Conservation (phyloP, 345 rosid species). For the Noccaea bulbosa region DNA sequence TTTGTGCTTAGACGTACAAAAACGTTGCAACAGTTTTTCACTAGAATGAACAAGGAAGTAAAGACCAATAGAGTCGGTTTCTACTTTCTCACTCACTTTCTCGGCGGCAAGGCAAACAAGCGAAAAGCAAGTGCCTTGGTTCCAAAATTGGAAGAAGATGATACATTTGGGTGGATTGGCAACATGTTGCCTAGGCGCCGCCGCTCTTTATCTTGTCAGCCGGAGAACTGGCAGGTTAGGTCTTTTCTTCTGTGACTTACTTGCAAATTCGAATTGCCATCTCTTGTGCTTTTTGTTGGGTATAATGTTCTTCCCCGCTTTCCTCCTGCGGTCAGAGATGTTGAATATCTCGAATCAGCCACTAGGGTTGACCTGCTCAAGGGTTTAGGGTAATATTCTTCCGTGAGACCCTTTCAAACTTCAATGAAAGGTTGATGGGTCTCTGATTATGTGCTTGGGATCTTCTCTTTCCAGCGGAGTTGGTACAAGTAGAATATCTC, state of each 20-base stretch:
- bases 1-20: too few species aligned
- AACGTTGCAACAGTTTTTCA: too few species aligned
- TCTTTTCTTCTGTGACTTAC: neutral
- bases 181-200: conserved; percentile 70
- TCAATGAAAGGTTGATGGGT: neutral
- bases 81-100: too few species aligned
- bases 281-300: neutral
- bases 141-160: conserved; percentile 36
- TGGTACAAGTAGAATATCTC: conserved; percentile 57
- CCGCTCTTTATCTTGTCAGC: conserved; percentile 80
- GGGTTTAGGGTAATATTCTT: conserved; percentile 50
- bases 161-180: conserved; percentile 67
- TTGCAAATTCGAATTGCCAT: neutral
- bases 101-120: neutral
- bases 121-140: neutral
- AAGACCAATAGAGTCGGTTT: too few species aligned
- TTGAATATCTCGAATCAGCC: conserved; percentile 60
- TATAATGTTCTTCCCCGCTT: neutral
- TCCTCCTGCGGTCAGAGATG: conserved; percentile 56
- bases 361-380: conserved; percentile 67
- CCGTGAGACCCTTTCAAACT: neutral
- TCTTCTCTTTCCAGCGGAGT: conserved; percentile 55
- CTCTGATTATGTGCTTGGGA: neutral
- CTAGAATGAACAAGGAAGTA: too few species aligned
- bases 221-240: conserved; percentile 72